Base-by-base conservation (phyloP, 805 yeast species). In the Middelhovenomyces tepae region DNA sequence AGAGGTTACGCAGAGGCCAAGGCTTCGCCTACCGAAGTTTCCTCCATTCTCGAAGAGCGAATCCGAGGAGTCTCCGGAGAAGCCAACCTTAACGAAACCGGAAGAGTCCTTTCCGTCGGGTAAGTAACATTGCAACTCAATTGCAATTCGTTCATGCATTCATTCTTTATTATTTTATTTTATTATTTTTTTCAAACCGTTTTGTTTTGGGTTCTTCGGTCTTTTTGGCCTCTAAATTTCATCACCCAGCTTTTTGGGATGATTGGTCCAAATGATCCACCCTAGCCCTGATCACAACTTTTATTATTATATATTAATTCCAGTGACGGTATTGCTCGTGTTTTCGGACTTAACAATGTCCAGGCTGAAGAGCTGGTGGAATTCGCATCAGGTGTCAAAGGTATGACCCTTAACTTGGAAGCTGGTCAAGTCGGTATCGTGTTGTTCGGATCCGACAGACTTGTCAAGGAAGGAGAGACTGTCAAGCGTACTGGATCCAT, bases 261-360 rank as follows among this genome's bases (percentile, higher is more conserved):
- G 22, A 27, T 42, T 18, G 24, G 22, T 9, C 32, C n/a, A 16
- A 28, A 6, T 13, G 6, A n/a, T 10, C 9, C 23, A 9, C 26
- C 26, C 9, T 7, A 9, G 6, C 22, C 10, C 18, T 15, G 16
- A 5, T 31, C 15, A 11, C 23, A 7, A n/a, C 18, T n/a, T 37
- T 14, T 10, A 27, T 19, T 9, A 19, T 10, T 11, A 14, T 16
- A 7, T 9, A 5, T 11, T 5, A 7, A 18, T 9, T 25, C 10
- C 58, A 77, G 98, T 82, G 99, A 91, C 71, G 99, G 99, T 91
- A 91, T 91, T 64, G 99, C 98, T 66, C 93, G 97, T 78, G 95
- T 91, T 61, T 91, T 83, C 73, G 99, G 99, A 73, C 75, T 91
- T 59, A 91, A 87, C 91, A 91, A 91, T 78, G 79, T 86, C 69